Base-by-base conservation (phyloP, 208 protist species). In the Vickermania spadyakhi region DNA sequence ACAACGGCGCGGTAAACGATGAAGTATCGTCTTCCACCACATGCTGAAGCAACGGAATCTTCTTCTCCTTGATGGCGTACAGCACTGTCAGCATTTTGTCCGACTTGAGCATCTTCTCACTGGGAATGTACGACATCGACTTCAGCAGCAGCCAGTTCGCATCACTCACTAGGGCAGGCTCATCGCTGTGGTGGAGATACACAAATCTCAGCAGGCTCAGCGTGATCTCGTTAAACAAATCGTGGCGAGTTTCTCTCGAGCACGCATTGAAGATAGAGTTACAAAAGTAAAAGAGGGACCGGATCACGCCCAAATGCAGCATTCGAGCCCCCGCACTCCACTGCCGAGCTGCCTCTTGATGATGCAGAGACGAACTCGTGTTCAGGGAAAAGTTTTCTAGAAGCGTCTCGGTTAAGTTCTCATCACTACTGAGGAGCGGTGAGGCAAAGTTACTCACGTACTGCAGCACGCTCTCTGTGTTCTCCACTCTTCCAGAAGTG, bases 201-300 rank as follows among this genome's bases (percentile, higher is more conserved):
- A 89, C 77, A 61, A 81, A 94, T 51, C 72, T 77, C 5, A 94
- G 64, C 53, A 94, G 69, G 56, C 73, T 72, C 3, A 84, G 68
- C 14, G 76, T 75, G 41, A 94, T 88, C 26, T 82, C 66, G 11
- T 79, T 84, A 45, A 45, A 45, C 11, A 45, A 18, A 7, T 45
- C 36, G 36, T 45, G 36, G 11, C 36, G 36, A 7, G 18, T 18
- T 45, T 45, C 36, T 18, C 36, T 7, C 36, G 36, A n/a, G 18
- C 7, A 45, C 18, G 36, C 36, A 22, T 86, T 81, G 61, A 81
- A 91, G 28, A 88, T 68, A 66, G 81, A 88, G 36, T 60, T 64
- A 65, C 87, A 86, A 57, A 89, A 91, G 60, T 91, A 94, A 62
- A 94, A 94, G 54, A 94, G 77, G 0, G 87, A 36, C 50, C 87